Base-by-base conservation (phyloP, 2,329 filamentous ascomycete species). In the Hortaea werneckii region DNA sequence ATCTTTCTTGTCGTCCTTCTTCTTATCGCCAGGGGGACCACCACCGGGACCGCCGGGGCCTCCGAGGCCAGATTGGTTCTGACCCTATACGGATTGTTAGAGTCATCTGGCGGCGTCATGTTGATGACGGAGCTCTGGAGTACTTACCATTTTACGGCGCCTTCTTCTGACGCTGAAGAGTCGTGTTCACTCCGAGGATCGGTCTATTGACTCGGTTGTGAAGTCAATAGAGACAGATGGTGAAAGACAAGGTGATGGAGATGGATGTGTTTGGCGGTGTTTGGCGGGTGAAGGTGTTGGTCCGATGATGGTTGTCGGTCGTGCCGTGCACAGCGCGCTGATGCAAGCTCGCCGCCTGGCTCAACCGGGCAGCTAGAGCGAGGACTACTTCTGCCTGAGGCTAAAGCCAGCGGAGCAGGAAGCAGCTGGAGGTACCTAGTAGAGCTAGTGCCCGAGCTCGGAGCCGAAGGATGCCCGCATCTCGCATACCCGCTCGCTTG, bases 1-100 rank as follows among this genome's bases (percentile, higher is more conserved):
- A 53, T 98, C 90, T 79, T 98, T 96, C 90, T 75, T 75, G 49
- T 58, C 57, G 44, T 70, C 90, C 80, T 96, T 96, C 78, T 96
- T 95, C 73, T 83, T 84, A 54, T 83, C 83, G 37, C 59, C 60
- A 64, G 90, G 87, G 50, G 80, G 79, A 51, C 79, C 54, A 42
- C 60, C 81, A 50, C 73, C 75, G 45, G 76, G 79, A 46, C 80
- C 82, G 53, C 77, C 60, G 39, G 58, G 52, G 28, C 58, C 76
- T 60, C 86, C 87, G 73, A 94, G 84, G 64, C 86, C 87, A 66
- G 89, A 95, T 68, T 94, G 84, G 58, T 83, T 82, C 71, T 87
- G 83, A 76, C 85, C 85, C 85, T 88, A 55, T 52, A 50, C 46
- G 47, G 30, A 29, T 27, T 47, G 48, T 52, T 50, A 52, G 49